Percentiles rank a stretch among this genome's conserved stretches.
These are phyloP conservation scores for Solanum raphanifolium DNA, from an alignment of 257 asterid species.

Conservation along the genomic window DNA sequence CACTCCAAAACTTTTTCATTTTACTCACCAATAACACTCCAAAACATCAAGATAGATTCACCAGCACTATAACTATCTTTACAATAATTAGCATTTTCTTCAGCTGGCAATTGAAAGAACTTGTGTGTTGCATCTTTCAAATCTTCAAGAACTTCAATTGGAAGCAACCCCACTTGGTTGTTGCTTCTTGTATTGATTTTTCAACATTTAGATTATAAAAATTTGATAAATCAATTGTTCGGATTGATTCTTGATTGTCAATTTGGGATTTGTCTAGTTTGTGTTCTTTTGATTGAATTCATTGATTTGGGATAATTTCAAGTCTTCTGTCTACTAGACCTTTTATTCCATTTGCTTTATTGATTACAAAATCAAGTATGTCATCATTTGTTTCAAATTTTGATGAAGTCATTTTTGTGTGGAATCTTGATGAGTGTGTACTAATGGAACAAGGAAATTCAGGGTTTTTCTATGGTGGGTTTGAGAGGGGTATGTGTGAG, in stretches of 20 bases:
- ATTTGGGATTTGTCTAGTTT: conserved; percentile 13
- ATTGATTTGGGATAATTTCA: conserved; percentile 14
- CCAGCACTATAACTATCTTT: conserved; percentile 25
- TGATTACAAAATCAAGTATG: conserved; percentile 26
- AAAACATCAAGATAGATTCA: conserved; percentile 16
- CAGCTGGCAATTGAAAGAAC: conserved; percentile 36
- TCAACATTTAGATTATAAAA: conserved; percentile 18
- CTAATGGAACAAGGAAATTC: not conserved
- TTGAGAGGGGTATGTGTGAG: too few species aligned
- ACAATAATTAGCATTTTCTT: conserved; percentile 30
- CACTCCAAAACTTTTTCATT: conserved; percentile 39
- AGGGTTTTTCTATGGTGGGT: too few species aligned
- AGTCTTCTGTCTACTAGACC: conserved; percentile 32
- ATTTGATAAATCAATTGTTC: conserved; percentile 29
- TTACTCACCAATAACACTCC: not conserved
- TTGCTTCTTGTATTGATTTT: conserved; percentile 30
- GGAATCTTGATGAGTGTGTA: not conserved
- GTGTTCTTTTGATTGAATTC: conserved; percentile 26
- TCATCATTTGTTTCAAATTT: not conserved
- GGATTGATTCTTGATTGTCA: conserved; percentile 21
- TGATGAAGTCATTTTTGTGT: not conserved
- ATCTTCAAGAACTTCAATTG: conserved; percentile 30
- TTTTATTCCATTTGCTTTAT: conserved; percentile 29
- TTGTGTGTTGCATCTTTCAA: conserved; percentile 20
- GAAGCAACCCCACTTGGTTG: conserved; percentile 41